Base-by-base conservation (phyloP, 352 stramenopile genomes). In the Globisporangium takayamanum region DNA sequence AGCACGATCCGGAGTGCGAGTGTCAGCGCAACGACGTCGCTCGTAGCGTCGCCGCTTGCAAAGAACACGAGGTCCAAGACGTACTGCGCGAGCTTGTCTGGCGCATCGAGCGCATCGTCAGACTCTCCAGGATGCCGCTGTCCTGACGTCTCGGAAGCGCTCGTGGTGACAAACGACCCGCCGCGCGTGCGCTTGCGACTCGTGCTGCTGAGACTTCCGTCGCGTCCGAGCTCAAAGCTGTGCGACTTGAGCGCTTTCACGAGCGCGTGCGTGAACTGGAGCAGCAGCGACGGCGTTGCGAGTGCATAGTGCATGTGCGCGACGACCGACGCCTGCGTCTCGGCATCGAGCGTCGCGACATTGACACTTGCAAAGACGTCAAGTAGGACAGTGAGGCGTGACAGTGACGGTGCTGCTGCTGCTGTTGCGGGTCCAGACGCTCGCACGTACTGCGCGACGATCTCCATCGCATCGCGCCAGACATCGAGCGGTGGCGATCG, bases 51-150 rank as follows among this genome's bases (percentile, higher is more conserved):
- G 26, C 61, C 67, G 62, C 59, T 67, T 11, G 55, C 62, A n/a
- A 78, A 66, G n/a, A 70, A 72, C 1, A 84, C 49, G 36, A 86
- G 66, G 33, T 70, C 57, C 44, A 80, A 28, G 44, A 86, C 56
- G 72, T 72, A 86, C 49, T 36, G 44, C 5, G 66, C 64, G 51
- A 86, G n/a, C 18, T 64, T 73, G 41, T 80, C 69, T 46, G 72
- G 55, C 5, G 71, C 30, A 15, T 25, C 44, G n/a, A 49, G 18
- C 18, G 18, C 5, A 15, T 49, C 44, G 44, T 14, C 44, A 4
- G 44, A 15, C 44, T 20, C 12, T 1, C 41, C 15, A 46, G 11
- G n/a, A 14, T n/a, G 44, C n/a, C n/a, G 44, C 44, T 18, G 18
- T 47, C 14, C 15, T 20, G 15, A 14, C 14, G 41, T 22, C 14